phyloP scores from a whole-genome alignment of 1,139 yeast genomes.

The Pichia cactophila region DNA sequence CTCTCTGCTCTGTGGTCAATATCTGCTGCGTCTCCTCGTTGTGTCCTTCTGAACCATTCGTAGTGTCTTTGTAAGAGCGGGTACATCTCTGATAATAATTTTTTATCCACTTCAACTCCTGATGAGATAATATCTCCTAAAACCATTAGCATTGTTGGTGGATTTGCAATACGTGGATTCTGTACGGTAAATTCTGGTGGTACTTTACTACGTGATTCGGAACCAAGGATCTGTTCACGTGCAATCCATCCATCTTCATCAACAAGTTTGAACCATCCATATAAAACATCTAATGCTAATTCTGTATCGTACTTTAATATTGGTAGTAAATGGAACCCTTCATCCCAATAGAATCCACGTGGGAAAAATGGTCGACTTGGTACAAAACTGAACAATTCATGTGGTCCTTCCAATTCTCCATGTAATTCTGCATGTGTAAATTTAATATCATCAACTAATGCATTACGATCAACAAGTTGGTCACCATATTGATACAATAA shows the following conservation, averaged over 20 bases:
- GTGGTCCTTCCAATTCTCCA: slow-evolving; percentile 58
- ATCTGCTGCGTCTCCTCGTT: slow-evolving; percentile 48
- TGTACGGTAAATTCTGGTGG: slow-evolving; percentile 83
- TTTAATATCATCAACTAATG: slow-evolving; percentile 58
- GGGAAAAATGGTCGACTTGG: slow-evolving; percentile 96
- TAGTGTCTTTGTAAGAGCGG: slow-evolving; percentile 57
- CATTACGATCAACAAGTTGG: slow-evolving; percentile 69
- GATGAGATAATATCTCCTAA: slow-evolving; percentile 47
- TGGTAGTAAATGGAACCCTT: slow-evolving; percentile 89
- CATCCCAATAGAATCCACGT: slow-evolving; percentile 98
- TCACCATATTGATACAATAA: slow-evolving; percentile 87
- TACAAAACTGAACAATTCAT: slow-evolving; percentile 69
- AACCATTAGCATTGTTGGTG: slow-evolving; percentile 85
- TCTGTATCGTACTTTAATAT: slow-evolving; percentile 79
- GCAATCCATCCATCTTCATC: slow-evolving; percentile 97
- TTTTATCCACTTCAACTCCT: slow-evolving; percentile 29
- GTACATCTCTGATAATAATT: slow-evolving; percentile 20
- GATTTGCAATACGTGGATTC: slow-evolving; percentile 87
- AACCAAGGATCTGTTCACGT: slow-evolving; percentile 88
- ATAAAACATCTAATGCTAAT: slow-evolving; percentile 67
- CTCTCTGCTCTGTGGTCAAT: slow-evolving; percentile 32
- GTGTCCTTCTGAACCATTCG: slow-evolving; percentile 80
- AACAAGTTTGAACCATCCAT: slow-evolving; percentile 81
- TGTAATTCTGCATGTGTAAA: slow-evolving; percentile 47
- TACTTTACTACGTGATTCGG: slow-evolving; percentile 82